Evolutionary conservation across 202 grass and related monocot species (phyloP), one percentile per base, ranked within the genome.

Genomic region (Eragrostis tef): DNA sequence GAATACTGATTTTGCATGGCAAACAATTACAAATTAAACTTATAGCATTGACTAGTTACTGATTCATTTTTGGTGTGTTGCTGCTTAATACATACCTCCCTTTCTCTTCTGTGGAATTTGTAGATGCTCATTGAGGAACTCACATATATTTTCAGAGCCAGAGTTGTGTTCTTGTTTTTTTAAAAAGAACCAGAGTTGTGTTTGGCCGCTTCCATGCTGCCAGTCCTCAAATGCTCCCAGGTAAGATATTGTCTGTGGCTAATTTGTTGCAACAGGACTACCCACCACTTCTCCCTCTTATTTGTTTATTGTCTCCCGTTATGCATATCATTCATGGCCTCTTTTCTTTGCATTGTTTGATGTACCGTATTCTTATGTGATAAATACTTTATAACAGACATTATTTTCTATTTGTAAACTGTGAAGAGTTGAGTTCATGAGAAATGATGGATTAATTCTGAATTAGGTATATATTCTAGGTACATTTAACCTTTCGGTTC

Each of bases 231-330:
- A 58, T 59, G 21, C 51, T 71, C 69, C 27, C 44, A 49, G 67
- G 54, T 71, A 81, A 81, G 42, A 67, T 47, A 34, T 81, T 56
- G 29, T 20, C 8, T 44, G 59, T 67, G 44, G 6, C 26, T 65
- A 67, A 39, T 20, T 57, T 56, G 25, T 19, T 81, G 5, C 67
- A 7, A 61, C 19, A 22, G 24, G 70, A 39, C 25, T 44, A 43
- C 24, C 3, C 1, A 7, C 6, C n/a, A 3, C 67, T 72, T 48
- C 11, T 29, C 41, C 69, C 56, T 24, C 77, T 20, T 69, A 11
- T 69, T 46, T 14, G 21, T 69, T 24, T 42, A 69, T 11, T 21
- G 10, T 46, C 58, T 61, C 58, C 9, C 5, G 20, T 15, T 22
- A 22, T 14, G 4, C 14, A 43, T 67, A 21, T 44, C 20, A 5